Evolutionary conservation across 129 eudicot genomes (phyloP).

Genomic region (Arctium lappa): DNA sequence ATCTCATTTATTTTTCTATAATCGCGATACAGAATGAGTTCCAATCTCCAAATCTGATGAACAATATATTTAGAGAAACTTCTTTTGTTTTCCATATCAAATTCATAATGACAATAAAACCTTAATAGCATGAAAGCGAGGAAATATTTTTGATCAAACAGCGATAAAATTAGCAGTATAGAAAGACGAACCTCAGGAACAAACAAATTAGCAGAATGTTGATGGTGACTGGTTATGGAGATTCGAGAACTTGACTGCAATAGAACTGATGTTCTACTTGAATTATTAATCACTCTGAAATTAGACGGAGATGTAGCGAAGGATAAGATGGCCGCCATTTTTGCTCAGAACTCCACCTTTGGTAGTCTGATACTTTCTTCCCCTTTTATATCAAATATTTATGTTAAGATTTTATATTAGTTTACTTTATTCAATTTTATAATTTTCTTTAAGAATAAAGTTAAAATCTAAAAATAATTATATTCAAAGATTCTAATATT

Average conservation of each 20-base stretch:
- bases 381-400: neutral
- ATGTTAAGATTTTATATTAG: no score
- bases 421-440: no score
- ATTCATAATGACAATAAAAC: neutral
- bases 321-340: slow-evolving; percentile 51
- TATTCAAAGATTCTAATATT: no score
- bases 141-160: neutral
- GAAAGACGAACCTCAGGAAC: slow-evolving; percentile 63
- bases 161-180: neutral
- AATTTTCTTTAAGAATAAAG: no score
- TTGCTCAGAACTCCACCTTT: neutral
- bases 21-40: neutral
- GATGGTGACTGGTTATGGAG: slow-evolving; percentile 32
- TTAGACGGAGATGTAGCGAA: slow-evolving; percentile 27
- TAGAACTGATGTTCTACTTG: slow-evolving; percentile 17
- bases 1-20: neutral
- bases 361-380: neutral
- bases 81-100: neutral
- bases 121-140: neutral
- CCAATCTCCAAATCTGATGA: neutral
- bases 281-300: neutral
- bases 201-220: slow-evolving; percentile 35
- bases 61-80: neutral
- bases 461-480: no score
- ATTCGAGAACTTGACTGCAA: slow-evolving; percentile 30